phyloP scores from a whole-genome alignment of 2,329 filamentous ascomycete genomes.

The Myriosclerotinia duriaeana region DNA sequence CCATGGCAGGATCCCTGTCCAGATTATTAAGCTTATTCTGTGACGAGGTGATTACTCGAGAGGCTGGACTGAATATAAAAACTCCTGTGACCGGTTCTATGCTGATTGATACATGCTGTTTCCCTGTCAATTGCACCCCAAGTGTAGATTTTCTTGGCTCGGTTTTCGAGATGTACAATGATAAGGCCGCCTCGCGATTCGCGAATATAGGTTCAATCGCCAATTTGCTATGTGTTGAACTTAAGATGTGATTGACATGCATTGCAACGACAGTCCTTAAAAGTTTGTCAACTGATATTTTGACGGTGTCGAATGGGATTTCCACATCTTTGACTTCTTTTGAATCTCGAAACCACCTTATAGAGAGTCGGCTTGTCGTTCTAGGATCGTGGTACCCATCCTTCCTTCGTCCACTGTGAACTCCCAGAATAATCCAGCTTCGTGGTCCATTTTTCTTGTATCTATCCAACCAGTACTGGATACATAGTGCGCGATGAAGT shows the following conservation, averaged over 20 bases:
- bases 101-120: slow-evolving; percentile 58
- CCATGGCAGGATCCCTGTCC: slow-evolving; percentile 54
- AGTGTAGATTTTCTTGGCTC: slow-evolving; percentile 69
- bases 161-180: slow-evolving; percentile 55
- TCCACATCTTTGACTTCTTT: slow-evolving; percentile 68
- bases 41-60: slow-evolving; percentile 53
- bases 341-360: slow-evolving; percentile 83
- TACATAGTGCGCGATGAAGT: slow-evolving; percentile 75
- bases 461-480: slow-evolving; percentile 86
- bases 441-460: slow-evolving; percentile 60
- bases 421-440: slow-evolving; percentile 87
- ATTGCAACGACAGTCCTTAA: slow-evolving; percentile 71
- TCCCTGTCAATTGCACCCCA: slow-evolving; percentile 66
- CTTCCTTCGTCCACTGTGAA: slow-evolving; percentile 62
- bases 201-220: slow-evolving; percentile 60
- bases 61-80: slow-evolving; percentile 67
- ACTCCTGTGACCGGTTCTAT: slow-evolving; percentile 79
- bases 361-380: slow-evolving; percentile 54
- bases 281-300: slow-evolving; percentile 71
- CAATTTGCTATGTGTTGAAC: slow-evolving; percentile 63
- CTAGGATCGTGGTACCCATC: slow-evolving; percentile 46
- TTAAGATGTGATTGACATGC: slow-evolving; percentile 72
- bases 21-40: slow-evolving; percentile 65
- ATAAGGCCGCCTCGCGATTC: slow-evolving; percentile 57
- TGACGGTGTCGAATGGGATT: slow-evolving; percentile 64